A percentile compares a stretch with the other conserved stretches of the same genome.
Conservation (phyloP, 805 yeast genomes). For the Candida ficus region DNA sequence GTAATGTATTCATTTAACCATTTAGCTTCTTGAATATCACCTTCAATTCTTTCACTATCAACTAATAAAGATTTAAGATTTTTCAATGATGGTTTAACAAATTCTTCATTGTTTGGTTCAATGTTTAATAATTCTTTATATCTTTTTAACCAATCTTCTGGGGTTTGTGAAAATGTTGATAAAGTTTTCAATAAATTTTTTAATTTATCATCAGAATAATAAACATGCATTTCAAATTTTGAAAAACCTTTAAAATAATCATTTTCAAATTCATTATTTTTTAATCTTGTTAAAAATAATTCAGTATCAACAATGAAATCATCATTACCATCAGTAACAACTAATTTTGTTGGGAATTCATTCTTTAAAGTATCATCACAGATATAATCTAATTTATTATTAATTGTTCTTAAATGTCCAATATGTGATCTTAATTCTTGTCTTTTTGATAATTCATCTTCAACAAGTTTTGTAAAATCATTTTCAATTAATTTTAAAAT, state of each 20-base stretch:
- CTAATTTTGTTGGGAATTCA: slow-evolving; percentile 51
- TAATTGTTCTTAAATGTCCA: slow-evolving; percentile 31
- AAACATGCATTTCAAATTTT: slow-evolving; percentile 40
- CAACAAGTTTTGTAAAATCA: slow-evolving; percentile 30
- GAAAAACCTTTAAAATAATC: slow-evolving; percentile 10
- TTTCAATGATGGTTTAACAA: slow-evolving; percentile 42
- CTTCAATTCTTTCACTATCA: slow-evolving; percentile 53
- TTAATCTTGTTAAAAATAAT: slow-evolving; percentile 24
- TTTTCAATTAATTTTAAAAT: slow-evolving; percentile 31
- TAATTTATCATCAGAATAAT: slow-evolving; percentile 50
- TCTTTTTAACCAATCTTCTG: slow-evolving; percentile 46
- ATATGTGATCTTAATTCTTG: slow-evolving; percentile 28
- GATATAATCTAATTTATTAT: slow-evolving; percentile 35
- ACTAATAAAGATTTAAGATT: slow-evolving; percentile 36
- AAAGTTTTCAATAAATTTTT: slow-evolving; percentile 32
- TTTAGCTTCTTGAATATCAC: slow-evolving; percentile 32
- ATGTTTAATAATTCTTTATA: slow-evolving; percentile 34
- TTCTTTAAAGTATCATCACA: slow-evolving; percentile 50
- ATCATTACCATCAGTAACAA: slow-evolving; percentile 30
- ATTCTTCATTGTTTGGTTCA: not conserved
- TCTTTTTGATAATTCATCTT: slow-evolving; percentile 41
- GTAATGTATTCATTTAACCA: slow-evolving; percentile 38
- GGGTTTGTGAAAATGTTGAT: slow-evolving; percentile 38
- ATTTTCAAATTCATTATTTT: not conserved
- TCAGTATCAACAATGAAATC: slow-evolving; percentile 29